Evolutionary conservation across 2,329 filamentous ascomycete genomes (phyloP), one percentile per base, ranked within the genome.

Genomic region (Aspergillus fumigatus): DNA sequence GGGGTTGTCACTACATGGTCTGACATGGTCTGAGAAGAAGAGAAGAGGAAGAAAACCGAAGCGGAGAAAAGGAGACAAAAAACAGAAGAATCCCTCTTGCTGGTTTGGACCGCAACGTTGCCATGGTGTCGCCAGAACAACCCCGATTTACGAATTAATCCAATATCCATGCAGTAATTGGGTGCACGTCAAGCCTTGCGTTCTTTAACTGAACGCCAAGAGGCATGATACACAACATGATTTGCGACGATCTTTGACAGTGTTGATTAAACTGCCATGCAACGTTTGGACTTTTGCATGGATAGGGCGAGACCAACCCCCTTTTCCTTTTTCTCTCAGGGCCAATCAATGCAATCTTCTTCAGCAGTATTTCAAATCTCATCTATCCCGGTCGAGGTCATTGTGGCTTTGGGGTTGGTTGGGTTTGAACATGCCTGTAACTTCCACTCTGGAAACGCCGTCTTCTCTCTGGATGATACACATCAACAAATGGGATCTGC

Each of bases 301-400:
- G 56, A 48, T 59, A 60, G 55, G 55, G 58, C 52, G 58, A 63
- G 56, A 56, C 35, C 54, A 51, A 41, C 56, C 59, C 56, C 51
- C 58, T 55, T 60, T 52, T 32, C 41, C 27, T 54, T 55, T 53
- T 58, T 19, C 26, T 23, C 23, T 48, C 27, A 25, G 48, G 53
- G 56, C 69, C 69, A 71, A 71, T 72, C 64, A 70, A 58, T 59
- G 56, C 70, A 69, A 65, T 66, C 59, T 60, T 66, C 51, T 21
- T 19, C 48, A 50, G 61, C 50, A 58, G 59, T 50, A 56, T 62
- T 66, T 64, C 53, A 52, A 65, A 64, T 69, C 67, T 52, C 54
- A 61, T 17, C 17, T 17, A 65, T 61, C 54, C 54, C 59, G 64
- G 58, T 64, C 62, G 65, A 65, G 63, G 60, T 56, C 64, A 61